Percentiles rank a stretch among this genome's conserved stretches.
Conservation (phyloP, 1,284 basidiomycete genomes). For the Moniliophthora roreri region DNA sequence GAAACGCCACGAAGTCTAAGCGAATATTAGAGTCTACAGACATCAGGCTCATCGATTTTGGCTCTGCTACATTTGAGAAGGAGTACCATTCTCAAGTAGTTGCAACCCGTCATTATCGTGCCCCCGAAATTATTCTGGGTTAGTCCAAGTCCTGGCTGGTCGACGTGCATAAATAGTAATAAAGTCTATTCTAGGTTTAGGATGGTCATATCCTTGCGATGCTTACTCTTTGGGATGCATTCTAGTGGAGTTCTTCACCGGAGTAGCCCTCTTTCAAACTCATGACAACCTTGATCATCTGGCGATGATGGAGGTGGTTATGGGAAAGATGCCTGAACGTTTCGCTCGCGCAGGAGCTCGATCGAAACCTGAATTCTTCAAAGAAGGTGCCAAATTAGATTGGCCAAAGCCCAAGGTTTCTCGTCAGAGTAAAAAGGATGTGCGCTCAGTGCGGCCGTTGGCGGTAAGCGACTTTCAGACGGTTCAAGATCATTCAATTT, state of each 20-base stretch:
- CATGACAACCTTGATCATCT: slow-evolving; percentile 99
- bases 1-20: slow-evolving; percentile 62
- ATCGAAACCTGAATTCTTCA: slow-evolving; percentile 92
- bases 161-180: slow-evolving; percentile 13
- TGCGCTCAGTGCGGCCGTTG: slow-evolving; percentile 81
- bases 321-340: slow-evolving; percentile 93
- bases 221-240: slow-evolving; percentile 99
- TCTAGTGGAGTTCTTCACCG: slow-evolving; percentile 97
- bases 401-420: slow-evolving; percentile 89
- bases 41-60: slow-evolving; percentile 98
- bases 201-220: slow-evolving; percentile 99
- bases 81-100: slow-evolving; percentile 99
- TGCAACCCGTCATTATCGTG: slow-evolving; percentile 96
- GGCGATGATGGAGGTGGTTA: slow-evolving; percentile 99
- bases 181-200: slow-evolving; percentile 63
- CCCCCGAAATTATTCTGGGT: slow-evolving; percentile 99
- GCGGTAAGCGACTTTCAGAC: slow-evolving; percentile 46
- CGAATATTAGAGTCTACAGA: slow-evolving; percentile 86
- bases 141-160: slow-evolving; percentile 26
- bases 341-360: slow-evolving; percentile 73
- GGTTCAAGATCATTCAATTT: slow-evolving; percentile 16
- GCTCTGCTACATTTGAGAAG: slow-evolving; percentile 96
- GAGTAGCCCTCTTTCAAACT: slow-evolving; percentile 96
- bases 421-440: slow-evolving; percentile 92
- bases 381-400: slow-evolving; percentile 79